phyloP scores from a whole-genome alignment of 2,329 filamentous ascomycete genomes.

The Nemania bipapillata region DNA sequence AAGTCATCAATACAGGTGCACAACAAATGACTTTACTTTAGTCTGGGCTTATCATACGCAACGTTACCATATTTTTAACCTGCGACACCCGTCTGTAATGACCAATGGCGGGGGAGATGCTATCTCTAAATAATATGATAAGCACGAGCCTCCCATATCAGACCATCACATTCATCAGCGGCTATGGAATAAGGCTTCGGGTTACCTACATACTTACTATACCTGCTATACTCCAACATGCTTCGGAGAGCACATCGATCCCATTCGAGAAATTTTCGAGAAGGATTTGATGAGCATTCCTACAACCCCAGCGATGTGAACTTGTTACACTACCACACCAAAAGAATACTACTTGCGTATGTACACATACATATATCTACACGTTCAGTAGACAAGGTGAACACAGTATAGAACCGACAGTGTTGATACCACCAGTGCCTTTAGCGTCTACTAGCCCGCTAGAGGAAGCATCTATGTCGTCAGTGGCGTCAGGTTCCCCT shows the following conservation, averaged over 20 bases:
- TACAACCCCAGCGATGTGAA: not conserved
- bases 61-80: not conserved
- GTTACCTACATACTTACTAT: not conserved
- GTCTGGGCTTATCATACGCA: not conserved
- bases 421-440: not conserved
- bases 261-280: constrained; percentile 12
- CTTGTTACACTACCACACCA: constrained; percentile 11
- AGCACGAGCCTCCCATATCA: not conserved
- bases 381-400: not conserved
- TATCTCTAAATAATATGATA: not conserved
- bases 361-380: not conserved
- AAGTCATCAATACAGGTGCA: not conserved
- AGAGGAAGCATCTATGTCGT: constrained; percentile 21
- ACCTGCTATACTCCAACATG: not conserved
- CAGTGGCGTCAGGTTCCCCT: constrained; percentile 17
- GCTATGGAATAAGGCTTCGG: not conserved
- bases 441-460: not conserved
- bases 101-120: constrained; percentile 1
- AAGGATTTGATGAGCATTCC: constrained; percentile 6
- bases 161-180: not conserved
- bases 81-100: constrained; percentile 4
- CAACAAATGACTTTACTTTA: not conserved
- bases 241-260: not conserved
- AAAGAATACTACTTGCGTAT: not conserved
- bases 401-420: not conserved